A percentile compares a stretch with the other conserved stretches of the same genome.
These are phyloP conservation scores for Epichloe hybrida DNA, from an alignment of 2,329 filamentous ascomycete genomes.

Conservation along the genomic window DNA sequence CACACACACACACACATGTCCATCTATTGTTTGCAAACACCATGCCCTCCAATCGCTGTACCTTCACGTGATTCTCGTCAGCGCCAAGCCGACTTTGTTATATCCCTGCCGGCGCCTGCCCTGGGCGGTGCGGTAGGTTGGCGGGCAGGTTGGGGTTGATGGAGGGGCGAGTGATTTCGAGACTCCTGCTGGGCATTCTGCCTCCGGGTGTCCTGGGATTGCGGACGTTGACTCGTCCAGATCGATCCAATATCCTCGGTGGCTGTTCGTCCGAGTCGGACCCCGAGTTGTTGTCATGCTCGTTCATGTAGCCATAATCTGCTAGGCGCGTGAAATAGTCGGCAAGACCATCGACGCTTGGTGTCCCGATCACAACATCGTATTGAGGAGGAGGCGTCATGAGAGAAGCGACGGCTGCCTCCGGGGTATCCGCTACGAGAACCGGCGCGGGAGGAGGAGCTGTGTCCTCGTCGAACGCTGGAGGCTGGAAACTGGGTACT, in stretches of 20 bases:
- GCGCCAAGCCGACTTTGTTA: background rate
- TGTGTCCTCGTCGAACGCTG: slow-evolving; percentile 67
- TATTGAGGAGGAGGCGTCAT: slow-evolving; percentile 79
- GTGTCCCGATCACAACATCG: slow-evolving; percentile 59
- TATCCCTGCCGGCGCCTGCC: background rate
- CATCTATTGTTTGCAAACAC: too few relatives aligned
- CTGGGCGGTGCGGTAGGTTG: background rate
- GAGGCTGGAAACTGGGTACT: slow-evolving; percentile 75
- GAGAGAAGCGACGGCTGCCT: slow-evolving; percentile 19
- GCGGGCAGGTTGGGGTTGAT: slow-evolving; percentile 7
- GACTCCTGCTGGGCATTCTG: slow-evolving; percentile 39
- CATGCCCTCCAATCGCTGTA: too few relatives aligned
- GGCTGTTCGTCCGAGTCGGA: slow-evolving; percentile 31
- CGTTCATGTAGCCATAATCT: slow-evolving; percentile 43
- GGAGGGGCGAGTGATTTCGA: slow-evolving; percentile 35
- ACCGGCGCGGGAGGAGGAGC: slow-evolving; percentile 22
- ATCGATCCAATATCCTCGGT: slow-evolving; percentile 33
- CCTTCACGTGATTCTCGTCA: background rate
- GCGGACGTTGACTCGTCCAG: slow-evolving; percentile 42
- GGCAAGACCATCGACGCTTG: slow-evolving; percentile 55
- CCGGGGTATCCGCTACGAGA: slow-evolving; percentile 11
- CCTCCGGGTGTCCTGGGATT: slow-evolving; percentile 43
- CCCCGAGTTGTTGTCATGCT: slow-evolving; percentile 24
- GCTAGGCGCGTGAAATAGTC: slow-evolving; percentile 80
- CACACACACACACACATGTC: background rate